phyloP scores from a whole-genome alignment of 441 rosid genomes.

The Lepidium campestre region DNA sequence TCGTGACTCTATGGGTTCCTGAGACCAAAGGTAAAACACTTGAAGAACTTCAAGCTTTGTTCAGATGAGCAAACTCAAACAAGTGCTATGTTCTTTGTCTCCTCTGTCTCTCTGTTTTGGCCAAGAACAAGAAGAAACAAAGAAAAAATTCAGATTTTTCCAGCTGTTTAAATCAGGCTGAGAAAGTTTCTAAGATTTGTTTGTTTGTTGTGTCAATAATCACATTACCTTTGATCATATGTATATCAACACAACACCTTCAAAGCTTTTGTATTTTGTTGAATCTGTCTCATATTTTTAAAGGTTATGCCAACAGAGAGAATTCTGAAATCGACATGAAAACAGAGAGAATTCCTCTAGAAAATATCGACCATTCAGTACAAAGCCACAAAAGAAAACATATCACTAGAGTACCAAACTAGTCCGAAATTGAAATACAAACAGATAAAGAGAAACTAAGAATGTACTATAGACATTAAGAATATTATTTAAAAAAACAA shows the following conservation, averaged over 20 bases:
- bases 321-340: not conserved
- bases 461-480: slow-evolving; percentile 12
- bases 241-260: slow-evolving; percentile 12
- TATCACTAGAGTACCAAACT: not conserved
- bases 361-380: not conserved
- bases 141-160: slow-evolving; percentile 17
- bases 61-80: slow-evolving; percentile 36
- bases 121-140: slow-evolving; percentile 13
- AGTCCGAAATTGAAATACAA: slow-evolving; percentile 9
- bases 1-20: slow-evolving; percentile 57
- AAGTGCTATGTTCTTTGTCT: not conserved
- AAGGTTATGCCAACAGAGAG: not conserved
- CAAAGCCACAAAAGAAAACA: not conserved
- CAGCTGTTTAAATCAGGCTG: slow-evolving; percentile 12
- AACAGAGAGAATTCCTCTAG: not conserved
- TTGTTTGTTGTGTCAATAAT: slow-evolving; percentile 20
- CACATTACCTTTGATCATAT: slow-evolving; percentile 8
- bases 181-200: slow-evolving; percentile 14
- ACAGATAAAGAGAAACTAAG: not conserved
- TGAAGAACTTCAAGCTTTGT: slow-evolving; percentile 66
- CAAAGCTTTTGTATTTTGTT: not conserved
- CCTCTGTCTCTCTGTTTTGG: slow-evolving; percentile 10
- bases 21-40: slow-evolving; percentile 74
- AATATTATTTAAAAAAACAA: slow-evolving; percentile 11
- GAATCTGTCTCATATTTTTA: not conserved